phyloP scores from a whole-genome alignment of 805 yeast genomes.

The Candida taoyuanica region DNA sequence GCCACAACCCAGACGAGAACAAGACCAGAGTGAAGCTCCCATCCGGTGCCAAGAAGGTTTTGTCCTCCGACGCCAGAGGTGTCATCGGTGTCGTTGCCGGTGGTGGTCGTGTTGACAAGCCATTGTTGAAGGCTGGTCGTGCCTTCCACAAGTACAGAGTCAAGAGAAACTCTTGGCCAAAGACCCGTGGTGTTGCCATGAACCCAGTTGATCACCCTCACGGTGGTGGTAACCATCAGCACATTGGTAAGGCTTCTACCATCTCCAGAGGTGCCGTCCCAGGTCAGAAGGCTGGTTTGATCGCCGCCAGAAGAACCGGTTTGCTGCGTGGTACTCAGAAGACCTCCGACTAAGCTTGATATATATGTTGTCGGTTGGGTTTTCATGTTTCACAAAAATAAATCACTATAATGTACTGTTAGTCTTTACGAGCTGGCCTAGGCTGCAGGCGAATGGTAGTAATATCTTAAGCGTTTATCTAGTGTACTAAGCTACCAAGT shows the following conservation, averaged over 20 bases:
- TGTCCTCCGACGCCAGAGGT: conserved; percentile 97
- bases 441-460: too few species aligned
- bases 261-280: conserved; percentile 99
- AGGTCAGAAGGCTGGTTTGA: conserved; percentile 99
- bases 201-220: conserved; percentile 99
- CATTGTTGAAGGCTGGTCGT: conserved; percentile 99
- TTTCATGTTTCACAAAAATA: conserved; percentile 25
- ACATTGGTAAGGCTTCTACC: conserved; percentile 99
- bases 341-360: conserved; percentile 59
- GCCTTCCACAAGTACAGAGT: conserved; percentile 99
- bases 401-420: conserved; percentile 22
- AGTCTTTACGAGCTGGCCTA: too few species aligned
- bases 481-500: too few species aligned
- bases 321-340: conserved; percentile 99
- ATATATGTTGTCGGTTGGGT: conserved; percentile 25
- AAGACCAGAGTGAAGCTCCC: conserved; percentile 99
- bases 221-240: conserved; percentile 99
- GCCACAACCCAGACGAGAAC: conserved; percentile 99
- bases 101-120: conserved; percentile 99
- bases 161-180: conserved; percentile 99
- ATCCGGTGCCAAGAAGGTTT: conserved; percentile 97
- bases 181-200: conserved; percentile 99
- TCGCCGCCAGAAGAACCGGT: conserved; percentile 99
- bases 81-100: conserved; percentile 99
- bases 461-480: too few species aligned